Evolutionary conservation across 192 early-diverging fungal species (phyloP).

Genomic region (Dissophora globulifera): DNA sequence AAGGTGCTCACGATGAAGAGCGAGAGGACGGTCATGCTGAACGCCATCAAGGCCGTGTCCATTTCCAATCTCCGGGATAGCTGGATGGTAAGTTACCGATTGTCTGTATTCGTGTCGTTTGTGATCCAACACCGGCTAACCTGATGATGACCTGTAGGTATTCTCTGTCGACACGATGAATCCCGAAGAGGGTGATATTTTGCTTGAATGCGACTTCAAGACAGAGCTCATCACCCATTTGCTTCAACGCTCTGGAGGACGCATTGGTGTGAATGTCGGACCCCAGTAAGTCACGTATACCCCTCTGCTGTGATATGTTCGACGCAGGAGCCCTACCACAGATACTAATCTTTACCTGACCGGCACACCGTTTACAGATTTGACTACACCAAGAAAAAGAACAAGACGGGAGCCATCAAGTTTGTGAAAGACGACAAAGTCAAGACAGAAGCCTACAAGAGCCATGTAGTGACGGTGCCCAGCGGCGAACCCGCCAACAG

Average conservation of each 20-base stretch:
- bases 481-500: slow-evolving; percentile 73
- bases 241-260: slow-evolving; percentile 63
- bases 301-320: too few relatives aligned
- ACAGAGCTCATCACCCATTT: slow-evolving; percentile 78
- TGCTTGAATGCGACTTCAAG: slow-evolving; percentile 75
- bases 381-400: slow-evolving; percentile 77
- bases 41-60: slow-evolving; percentile 66
- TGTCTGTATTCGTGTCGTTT: neutral
- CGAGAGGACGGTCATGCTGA: slow-evolving; percentile 66
- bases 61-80: slow-evolving; percentile 78
- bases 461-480: slow-evolving; percentile 70
- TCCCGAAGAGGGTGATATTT: slow-evolving; percentile 65
- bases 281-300: slow-evolving; percentile 51
- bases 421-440: slow-evolving; percentile 75
- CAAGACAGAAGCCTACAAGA: slow-evolving; percentile 70
- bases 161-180: slow-evolving; percentile 51
- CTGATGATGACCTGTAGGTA: neutral
- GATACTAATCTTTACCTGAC: neutral
- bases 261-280: slow-evolving; percentile 68
- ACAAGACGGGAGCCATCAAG: slow-evolving; percentile 77
- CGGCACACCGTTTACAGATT: slow-evolving; percentile 39
- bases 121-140: neutral
- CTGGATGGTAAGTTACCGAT: slow-evolving; percentile 65
- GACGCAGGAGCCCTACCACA: too few relatives aligned
- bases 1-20: slow-evolving; percentile 61